These are phyloP conservation scores for Mycosarcoma maydis DNA, from an alignment of 1,284 basidiomycete genomes.

Conservation along the genomic window DNA sequence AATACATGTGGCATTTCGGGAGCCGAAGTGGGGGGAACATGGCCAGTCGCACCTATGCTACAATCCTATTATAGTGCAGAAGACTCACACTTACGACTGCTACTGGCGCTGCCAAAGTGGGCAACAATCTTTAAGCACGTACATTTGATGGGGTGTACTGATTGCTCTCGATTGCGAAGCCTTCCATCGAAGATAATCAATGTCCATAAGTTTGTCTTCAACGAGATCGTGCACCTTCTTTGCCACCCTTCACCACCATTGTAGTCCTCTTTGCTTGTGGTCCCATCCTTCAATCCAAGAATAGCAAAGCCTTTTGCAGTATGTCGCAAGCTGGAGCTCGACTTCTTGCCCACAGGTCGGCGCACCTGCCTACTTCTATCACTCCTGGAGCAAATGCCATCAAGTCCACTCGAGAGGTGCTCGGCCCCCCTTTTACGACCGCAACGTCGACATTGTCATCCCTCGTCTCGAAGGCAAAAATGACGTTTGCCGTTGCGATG, in stretches of 20 bases:
- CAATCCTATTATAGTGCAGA: no score
- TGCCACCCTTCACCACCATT: background rate
- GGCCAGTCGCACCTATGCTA: no score
- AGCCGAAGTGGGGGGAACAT: background rate
- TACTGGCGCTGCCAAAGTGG: no score
- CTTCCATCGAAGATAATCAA: no score
- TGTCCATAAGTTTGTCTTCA: constrained; percentile 1
- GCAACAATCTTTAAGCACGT: no score
- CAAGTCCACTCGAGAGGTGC: constrained; percentile 9
- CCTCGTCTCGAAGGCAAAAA: constrained; percentile 59
- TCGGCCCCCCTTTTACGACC: constrained; percentile 42
- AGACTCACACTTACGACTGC: no score
- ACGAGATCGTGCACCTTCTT: no score
- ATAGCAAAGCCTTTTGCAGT: background rate
- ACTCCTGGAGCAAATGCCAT: constrained; percentile 24
- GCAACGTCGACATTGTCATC: constrained; percentile 65
- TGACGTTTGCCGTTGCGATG: constrained; percentile 58
- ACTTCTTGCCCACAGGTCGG: constrained; percentile 5
- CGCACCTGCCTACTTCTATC: constrained; percentile 19
- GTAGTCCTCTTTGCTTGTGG: background rate
- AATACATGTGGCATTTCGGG: no score
- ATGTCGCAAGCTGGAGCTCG: constrained; percentile 21
- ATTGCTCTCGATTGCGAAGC: no score
- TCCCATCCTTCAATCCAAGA: background rate
- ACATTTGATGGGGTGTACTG: no score